phyloP scores from a whole-genome alignment of 78 protist genomes.

The Planoprotostelium fungivorum region DNA sequence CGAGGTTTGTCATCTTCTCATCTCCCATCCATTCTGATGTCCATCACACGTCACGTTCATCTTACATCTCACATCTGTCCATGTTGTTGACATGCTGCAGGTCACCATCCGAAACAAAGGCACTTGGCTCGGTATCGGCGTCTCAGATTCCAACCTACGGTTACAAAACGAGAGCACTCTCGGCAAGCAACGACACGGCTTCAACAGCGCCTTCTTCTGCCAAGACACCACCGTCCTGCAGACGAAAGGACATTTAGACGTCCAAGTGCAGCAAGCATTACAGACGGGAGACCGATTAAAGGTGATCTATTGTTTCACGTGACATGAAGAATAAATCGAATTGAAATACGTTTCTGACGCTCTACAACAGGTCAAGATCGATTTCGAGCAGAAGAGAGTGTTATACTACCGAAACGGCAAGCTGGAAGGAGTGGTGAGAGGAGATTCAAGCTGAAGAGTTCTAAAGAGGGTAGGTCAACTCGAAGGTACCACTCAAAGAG shows the following conservation, averaged over 20 bases:
- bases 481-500: background rate
- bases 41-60: no score
- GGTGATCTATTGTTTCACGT: background rate
- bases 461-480: background rate
- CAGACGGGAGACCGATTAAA: background rate
- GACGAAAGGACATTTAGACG: background rate
- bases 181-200: background rate
- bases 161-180: background rate
- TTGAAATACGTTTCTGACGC: background rate
- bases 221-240: background rate
- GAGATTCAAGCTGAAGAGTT: background rate
- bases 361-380: background rate
- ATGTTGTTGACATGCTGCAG: background rate
- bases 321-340: background rate
- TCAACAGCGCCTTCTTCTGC: slow-evolving; percentile 2
- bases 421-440: background rate
- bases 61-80: no score
- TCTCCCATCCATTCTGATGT: no score
- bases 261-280: background rate
- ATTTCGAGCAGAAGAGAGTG: background rate
- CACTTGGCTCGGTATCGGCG: background rate
- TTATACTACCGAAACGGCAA: background rate
- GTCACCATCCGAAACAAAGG: background rate
- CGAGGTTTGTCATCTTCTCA: no score
- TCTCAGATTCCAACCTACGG: background rate